Evolutionary conservation across 2,329 filamentous ascomycete species (phyloP), one percentile per base, ranked within the genome.

Genomic region (Scleromitrula shiraiana): DNA sequence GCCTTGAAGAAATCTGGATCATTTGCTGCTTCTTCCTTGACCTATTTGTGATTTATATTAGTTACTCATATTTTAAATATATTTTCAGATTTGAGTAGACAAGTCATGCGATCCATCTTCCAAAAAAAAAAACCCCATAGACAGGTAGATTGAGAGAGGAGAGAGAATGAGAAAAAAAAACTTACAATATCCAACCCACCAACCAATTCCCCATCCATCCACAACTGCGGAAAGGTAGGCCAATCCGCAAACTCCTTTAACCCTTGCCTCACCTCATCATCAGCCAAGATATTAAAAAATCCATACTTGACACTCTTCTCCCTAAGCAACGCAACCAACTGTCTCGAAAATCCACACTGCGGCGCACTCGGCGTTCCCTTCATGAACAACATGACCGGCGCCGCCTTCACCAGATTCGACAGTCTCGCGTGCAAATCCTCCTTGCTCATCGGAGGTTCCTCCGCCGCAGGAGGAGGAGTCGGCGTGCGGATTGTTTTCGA

Each of bases 331-430:
- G 74, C 82, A 36, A 98, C 93, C 37, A 95, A 72, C 70, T 96
- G 89, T 57, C 91, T 53, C 57, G 88, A 95, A 70, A 98, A 98
- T 2, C 93, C 89, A 62, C 90, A 95, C 67, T 95, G 86, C 1
- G 89, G 89, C 26, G 80, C 77, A 56, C 82, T 87, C 0, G 89
- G 89, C 2, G 88, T 94, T n/a, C 89, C 90, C 72, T 95, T 95
- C 88, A 95, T 95, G 69, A 98, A 98, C 23, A 98, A 74, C 93
- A 98, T 98, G 26, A 98, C 90, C 0, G 90, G 88, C 26, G 93
- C 91, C 5, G 93, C 93, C 71, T 91, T 95, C 57, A 97, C 91
- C 29, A 98, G 76, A 58, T 94, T 86, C 17, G 70, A 77, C 30
- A 98, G 73, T 26, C 91, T 77, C 66, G 85, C 82, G 67, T 88